A percentile compares a stretch with the other conserved stretches of the same genome.
These are phyloP conservation scores for Spergularia marina DNA, from an alignment of 148 eudicot genomes.

Conservation along the genomic window DNA sequence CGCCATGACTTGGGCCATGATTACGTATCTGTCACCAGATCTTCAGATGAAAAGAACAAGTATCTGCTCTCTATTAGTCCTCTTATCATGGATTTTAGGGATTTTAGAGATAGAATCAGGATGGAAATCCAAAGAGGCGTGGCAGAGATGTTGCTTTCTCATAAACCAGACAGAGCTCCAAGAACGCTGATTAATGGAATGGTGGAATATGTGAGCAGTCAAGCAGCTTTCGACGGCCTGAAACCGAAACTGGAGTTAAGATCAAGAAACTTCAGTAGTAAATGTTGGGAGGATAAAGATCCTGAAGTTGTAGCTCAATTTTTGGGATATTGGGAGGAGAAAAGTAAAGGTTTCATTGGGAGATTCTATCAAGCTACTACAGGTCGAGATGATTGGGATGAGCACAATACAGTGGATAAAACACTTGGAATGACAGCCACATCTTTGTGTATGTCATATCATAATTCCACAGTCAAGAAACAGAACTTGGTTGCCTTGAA, in stretches of 20 bases:
- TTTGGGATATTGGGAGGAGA: slow-evolving; percentile 38
- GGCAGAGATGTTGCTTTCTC: slow-evolving; percentile 46
- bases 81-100: slow-evolving; percentile 32
- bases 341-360: slow-evolving; percentile 43
- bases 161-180: slow-evolving; percentile 37
- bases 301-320: slow-evolving; percentile 42
- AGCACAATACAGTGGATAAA: slow-evolving; percentile 28
- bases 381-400: slow-evolving; percentile 35
- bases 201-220: slow-evolving; percentile 43
- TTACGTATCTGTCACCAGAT: slow-evolving; percentile 23
- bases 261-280: not conserved
- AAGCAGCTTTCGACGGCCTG: slow-evolving; percentile 6
- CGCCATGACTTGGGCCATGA: slow-evolving; percentile 27
- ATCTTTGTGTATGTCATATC: slow-evolving; percentile 24
- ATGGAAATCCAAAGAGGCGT: slow-evolving; percentile 44
- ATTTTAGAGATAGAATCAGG: slow-evolving; percentile 32
- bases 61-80: slow-evolving; percentile 41
- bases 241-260: slow-evolving; percentile 2
- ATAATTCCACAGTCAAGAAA: slow-evolving; percentile 1
- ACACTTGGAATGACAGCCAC: slow-evolving; percentile 25
- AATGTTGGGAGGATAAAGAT: slow-evolving; percentile 47
- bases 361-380: slow-evolving; percentile 42
- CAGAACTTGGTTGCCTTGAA: not conserved
- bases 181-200: slow-evolving; percentile 38
- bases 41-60: slow-evolving; percentile 20